phyloP scores from a whole-genome alignment of 176 grass and related monocot genomes.

The Pharus latifolius region DNA sequence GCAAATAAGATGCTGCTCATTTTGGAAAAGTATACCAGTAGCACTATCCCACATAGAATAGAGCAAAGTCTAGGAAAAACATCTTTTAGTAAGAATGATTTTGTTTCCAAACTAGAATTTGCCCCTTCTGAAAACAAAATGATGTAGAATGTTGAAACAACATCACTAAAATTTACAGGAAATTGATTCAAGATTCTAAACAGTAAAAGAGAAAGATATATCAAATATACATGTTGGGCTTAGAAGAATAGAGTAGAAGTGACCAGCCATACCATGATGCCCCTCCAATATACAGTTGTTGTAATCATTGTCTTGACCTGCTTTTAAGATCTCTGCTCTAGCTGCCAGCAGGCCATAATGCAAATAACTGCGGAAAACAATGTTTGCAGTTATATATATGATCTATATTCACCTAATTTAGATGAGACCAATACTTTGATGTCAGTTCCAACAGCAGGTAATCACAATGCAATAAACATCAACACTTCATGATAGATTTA shows the following conservation, averaged over 20 bases:
- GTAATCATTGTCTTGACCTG: slow-evolving; percentile 31
- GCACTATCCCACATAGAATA: background rate
- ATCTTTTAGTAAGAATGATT: background rate
- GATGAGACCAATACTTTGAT: background rate
- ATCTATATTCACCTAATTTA: slow-evolving; percentile 5
- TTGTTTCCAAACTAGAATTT: background rate
- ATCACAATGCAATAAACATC: background rate
- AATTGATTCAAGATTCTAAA: slow-evolving; percentile 14
- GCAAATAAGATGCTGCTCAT: background rate
- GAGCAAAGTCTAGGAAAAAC: background rate
- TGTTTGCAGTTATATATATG: background rate
- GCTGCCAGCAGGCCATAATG: slow-evolving; percentile 91
- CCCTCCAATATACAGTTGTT: slow-evolving; percentile 76
- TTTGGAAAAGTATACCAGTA: background rate
- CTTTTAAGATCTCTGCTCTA: slow-evolving; percentile 92
- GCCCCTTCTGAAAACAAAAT: background rate
- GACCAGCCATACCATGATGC: slow-evolving; percentile 55
- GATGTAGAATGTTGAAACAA: background rate
- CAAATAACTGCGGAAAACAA: slow-evolving; percentile 61
- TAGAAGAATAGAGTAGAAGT: background rate
- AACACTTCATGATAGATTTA: background rate
- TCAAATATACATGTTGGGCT: background rate
- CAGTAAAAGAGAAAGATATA: background rate
- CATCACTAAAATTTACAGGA: background rate
- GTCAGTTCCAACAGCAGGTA: background rate